These are phyloP conservation scores for Kuraishia hungarica DNA, from an alignment of 805 yeast species.

Conservation along the genomic window DNA sequence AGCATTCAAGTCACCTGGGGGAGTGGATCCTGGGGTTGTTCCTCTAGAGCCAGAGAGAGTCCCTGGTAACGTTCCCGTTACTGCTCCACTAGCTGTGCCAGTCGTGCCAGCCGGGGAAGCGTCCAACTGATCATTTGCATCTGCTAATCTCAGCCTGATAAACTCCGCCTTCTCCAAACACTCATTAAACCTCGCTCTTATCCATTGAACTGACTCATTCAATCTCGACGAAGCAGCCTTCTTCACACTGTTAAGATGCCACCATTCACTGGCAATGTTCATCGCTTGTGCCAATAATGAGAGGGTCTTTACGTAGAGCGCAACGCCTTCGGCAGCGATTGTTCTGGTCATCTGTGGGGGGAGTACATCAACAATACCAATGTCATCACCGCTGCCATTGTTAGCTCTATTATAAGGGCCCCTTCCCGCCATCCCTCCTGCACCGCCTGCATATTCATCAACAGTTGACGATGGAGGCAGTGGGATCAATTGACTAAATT, in stretches of 20 bases:
- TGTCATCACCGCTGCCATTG: conserved; percentile 19
- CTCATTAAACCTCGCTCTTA: conserved; percentile 81
- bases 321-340: conserved; percentile 80
- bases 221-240: conserved; percentile 32
- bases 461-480: conserved; percentile 42
- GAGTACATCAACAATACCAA: conserved; percentile 30
- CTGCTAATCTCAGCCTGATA: conserved; percentile 48
- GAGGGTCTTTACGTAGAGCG: conserved; percentile 75
- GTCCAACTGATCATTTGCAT: conserved; percentile 30
- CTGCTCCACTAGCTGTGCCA: neutral
- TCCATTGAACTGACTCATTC: conserved; percentile 82
- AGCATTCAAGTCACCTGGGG: too few species aligned
- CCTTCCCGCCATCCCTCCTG: conserved; percentile 3
- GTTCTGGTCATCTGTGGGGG: conserved; percentile 50
- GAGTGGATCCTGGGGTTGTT: neutral
- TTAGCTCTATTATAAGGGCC: too few species aligned
- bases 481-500: conserved; percentile 78
- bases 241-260: conserved; percentile 44
- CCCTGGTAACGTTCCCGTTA: neutral
- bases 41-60: neutral
- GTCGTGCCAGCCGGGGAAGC: neutral
- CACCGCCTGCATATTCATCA: conserved; percentile 6
- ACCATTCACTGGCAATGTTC: conserved; percentile 84
- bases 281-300: conserved; percentile 80
- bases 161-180: conserved; percentile 83